phyloP scores from a whole-genome alignment of 495 filamentous ascomycete genomes.

The Xylaria intraflava region DNA sequence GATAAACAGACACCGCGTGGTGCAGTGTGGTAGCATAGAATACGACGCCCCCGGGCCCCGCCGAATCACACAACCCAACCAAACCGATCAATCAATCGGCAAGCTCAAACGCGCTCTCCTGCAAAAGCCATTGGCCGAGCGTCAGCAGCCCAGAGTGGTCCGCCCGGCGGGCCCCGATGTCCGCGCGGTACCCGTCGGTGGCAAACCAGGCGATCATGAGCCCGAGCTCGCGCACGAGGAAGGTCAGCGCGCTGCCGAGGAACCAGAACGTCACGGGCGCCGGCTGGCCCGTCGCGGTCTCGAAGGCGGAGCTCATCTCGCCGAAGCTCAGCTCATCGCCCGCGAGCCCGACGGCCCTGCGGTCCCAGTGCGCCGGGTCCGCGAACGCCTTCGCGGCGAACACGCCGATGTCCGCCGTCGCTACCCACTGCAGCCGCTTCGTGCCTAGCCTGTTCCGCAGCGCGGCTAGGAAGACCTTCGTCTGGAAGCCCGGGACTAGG shows the following conservation, averaged over 20 bases:
- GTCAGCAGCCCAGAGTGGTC: slow-evolving; percentile 34
- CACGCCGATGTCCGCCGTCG: slow-evolving; percentile 54
- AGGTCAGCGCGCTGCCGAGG: slow-evolving; percentile 34
- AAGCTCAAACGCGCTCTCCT: slow-evolving; percentile 34
- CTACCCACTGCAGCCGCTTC: slow-evolving; percentile 51
- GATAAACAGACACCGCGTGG: no score
- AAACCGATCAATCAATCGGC: neutral
- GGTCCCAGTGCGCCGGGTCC: slow-evolving; percentile 30
- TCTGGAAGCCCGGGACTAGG: slow-evolving; percentile 48
- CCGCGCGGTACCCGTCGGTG: slow-evolving; percentile 37
- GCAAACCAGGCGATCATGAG: slow-evolving; percentile 44
- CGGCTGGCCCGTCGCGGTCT: slow-evolving; percentile 30
- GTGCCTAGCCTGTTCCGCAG: slow-evolving; percentile 40
- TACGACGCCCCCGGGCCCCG: neutral
- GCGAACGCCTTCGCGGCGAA: slow-evolving; percentile 57
- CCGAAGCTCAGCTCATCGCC: slow-evolving; percentile 42
- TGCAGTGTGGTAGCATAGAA: no score
- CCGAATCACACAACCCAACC: neutral
- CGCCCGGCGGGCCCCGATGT: slow-evolving; percentile 32
- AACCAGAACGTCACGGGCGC: slow-evolving; percentile 33
- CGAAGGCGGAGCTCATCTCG: slow-evolving; percentile 32
- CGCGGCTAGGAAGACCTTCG: slow-evolving; percentile 53
- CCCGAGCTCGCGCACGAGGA: slow-evolving; percentile 33
- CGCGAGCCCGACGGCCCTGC: slow-evolving; percentile 36
- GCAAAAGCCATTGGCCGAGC: slow-evolving; percentile 35